Evolutionary conservation across 2,329 filamentous ascomycete species (phyloP).

Genomic region (Fusarium sp.): DNA sequence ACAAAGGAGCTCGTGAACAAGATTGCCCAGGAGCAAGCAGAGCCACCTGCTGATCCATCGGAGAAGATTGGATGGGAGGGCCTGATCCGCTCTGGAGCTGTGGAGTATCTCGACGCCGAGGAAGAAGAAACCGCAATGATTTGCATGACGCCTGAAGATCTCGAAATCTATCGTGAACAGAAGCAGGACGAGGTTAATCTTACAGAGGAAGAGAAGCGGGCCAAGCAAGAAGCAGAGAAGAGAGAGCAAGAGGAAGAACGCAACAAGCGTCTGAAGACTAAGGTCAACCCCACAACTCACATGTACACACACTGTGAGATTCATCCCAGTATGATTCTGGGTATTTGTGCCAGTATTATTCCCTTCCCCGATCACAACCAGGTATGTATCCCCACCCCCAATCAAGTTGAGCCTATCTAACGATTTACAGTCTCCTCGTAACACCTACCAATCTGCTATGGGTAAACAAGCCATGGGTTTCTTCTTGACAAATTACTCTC

Average conservation of each 20-base stretch:
- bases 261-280: slow-evolving; percentile 88
- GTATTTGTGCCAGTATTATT: slow-evolving; percentile 99
- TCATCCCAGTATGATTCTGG: slow-evolving; percentile 98
- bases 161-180: slow-evolving; percentile 79
- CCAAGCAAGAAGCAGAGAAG: slow-evolving; percentile 58
- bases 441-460: slow-evolving; percentile 99
- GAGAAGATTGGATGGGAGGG: slow-evolving; percentile 88
- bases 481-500: slow-evolving; percentile 95
- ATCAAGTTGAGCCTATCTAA: slow-evolving; percentile 5
- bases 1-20: slow-evolving; percentile 84
- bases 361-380: slow-evolving; percentile 99
- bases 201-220: slow-evolving; percentile 23
- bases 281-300: slow-evolving; percentile 86
- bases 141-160: slow-evolving; percentile 96
- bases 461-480: slow-evolving; percentile 99
- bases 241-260: slow-evolving; percentile 66
- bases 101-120: slow-evolving; percentile 97
- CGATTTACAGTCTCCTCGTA: slow-evolving; percentile 82
- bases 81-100: slow-evolving; percentile 83
- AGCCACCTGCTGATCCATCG: slow-evolving; percentile 68
- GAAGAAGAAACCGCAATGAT: slow-evolving; percentile 99
- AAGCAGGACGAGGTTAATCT: slow-evolving; percentile 69
- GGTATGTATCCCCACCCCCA: slow-evolving; percentile 58
- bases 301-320: slow-evolving; percentile 99
- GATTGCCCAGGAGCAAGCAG: slow-evolving; percentile 78